Evolutionary conservation across 2,329 filamentous ascomycete species (phyloP).

Genomic region (Stagonosporopsis cucurbitacearum): DNA sequence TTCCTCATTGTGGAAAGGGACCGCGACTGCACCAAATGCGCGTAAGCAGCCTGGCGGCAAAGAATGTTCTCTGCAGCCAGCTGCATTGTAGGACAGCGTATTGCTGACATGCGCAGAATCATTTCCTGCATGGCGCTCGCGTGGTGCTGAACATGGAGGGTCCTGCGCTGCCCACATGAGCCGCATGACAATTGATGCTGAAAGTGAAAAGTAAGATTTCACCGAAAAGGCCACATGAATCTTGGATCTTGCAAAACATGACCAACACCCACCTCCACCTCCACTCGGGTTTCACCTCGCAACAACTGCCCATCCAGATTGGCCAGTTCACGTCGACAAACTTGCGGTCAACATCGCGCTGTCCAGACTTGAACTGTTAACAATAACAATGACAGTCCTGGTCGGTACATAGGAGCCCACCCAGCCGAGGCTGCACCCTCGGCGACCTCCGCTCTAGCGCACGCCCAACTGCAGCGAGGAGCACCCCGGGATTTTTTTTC

Average conservation of each 20-base stretch:
- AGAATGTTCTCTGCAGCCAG: neutral
- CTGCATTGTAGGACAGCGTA: constrained; percentile 6
- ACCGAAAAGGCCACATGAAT: constrained; percentile 3
- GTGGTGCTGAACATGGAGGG: constrained; percentile 15
- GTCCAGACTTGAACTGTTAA: neutral
- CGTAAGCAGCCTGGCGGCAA: neutral
- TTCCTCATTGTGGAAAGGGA: neutral
- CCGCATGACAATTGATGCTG: constrained; percentile 1
- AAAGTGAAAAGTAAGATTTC: constrained; percentile 5
- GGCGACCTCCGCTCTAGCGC: constrained; percentile 1
- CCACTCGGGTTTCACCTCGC: neutral
- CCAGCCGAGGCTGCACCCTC: constrained; percentile 1
- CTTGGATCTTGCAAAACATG: neutral
- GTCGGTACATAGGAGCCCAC: constrained; percentile 1
- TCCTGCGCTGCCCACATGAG: constrained; percentile 12
- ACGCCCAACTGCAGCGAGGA: neutral
- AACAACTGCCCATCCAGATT: neutral
- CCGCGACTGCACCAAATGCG: constrained; percentile 4
- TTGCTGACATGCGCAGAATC: constrained; percentile 15
- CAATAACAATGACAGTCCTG: neutral
- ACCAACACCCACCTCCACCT: neutral
- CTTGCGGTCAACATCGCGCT: constrained; percentile 1
- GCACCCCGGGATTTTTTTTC: neutral
- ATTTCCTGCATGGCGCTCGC: constrained; percentile 17
- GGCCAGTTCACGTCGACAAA: neutral